These are phyloP conservation scores for Avicennia marina DNA, from an alignment of 257 asterid species.

Conservation along the genomic window DNA sequence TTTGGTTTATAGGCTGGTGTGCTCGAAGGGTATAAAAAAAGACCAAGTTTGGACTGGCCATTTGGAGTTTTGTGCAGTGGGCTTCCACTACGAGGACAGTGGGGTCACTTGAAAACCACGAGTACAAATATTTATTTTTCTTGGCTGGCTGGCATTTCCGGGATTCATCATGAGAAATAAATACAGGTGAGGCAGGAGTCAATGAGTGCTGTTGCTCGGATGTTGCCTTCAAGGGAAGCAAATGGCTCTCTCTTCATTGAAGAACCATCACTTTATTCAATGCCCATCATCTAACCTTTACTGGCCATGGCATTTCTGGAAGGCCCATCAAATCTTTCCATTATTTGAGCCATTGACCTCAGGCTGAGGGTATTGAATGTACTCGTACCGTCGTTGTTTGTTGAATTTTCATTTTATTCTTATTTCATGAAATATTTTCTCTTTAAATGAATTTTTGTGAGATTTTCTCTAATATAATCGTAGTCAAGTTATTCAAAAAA, in stretches of 20 bases:
- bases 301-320: background rate
- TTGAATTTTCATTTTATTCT: too few relatives aligned
- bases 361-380: background rate
- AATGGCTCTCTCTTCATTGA: constrained; percentile 26
- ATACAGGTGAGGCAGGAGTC: constrained; percentile 18
- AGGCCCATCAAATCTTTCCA: constrained; percentile 14
- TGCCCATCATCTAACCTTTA: background rate
- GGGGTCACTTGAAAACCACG: constrained; percentile 9
- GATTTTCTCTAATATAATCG: too few relatives aligned
- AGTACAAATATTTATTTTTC: background rate
- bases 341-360: constrained; percentile 6
- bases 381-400: too few relatives aligned
- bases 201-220: constrained; percentile 1
- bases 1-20: constrained; percentile 25
- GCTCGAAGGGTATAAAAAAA: constrained; percentile 1
- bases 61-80: constrained; percentile 28
- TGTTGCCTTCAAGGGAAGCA: constrained; percentile 27
- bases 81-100: constrained; percentile 25
- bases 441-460: too few relatives aligned
- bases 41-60: constrained; percentile 15
- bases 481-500: too few relatives aligned
- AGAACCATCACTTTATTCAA: background rate
- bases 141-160: background rate
- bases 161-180: constrained; percentile 13
- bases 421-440: too few relatives aligned